phyloP scores from a whole-genome alignment of 768 basidiomycete species.

The Tylopilus plumbeoviolaceoides region DNA sequence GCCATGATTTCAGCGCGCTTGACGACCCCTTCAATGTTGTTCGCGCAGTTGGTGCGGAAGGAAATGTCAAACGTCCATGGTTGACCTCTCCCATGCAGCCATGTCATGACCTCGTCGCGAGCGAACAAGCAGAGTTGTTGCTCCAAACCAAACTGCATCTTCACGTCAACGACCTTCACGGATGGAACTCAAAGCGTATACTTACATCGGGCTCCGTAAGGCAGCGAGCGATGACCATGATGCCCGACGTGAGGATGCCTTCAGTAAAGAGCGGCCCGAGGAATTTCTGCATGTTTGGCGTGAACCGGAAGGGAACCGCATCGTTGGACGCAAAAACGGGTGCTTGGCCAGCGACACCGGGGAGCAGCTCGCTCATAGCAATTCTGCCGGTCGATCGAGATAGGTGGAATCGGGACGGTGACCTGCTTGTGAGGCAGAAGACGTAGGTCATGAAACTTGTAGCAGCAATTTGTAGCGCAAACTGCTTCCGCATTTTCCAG shows the following conservation, averaged over 20 bases:
- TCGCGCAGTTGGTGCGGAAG: slow-evolving; percentile 56
- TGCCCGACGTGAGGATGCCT: slow-evolving; percentile 79
- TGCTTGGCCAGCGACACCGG: slow-evolving; percentile 52
- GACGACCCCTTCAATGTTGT: slow-evolving; percentile 65
- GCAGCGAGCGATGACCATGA: slow-evolving; percentile 88
- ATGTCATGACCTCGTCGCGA: slow-evolving; percentile 85
- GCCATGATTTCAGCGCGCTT: slow-evolving; percentile 80
- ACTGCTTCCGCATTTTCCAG: slow-evolving; percentile 98
- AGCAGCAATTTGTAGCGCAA: slow-evolving; percentile 83
- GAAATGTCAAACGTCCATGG: slow-evolving; percentile 53
- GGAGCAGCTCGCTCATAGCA: slow-evolving; percentile 89
- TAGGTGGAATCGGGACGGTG: slow-evolving; percentile 81
- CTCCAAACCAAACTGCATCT: slow-evolving; percentile 78
- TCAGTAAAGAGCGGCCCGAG: slow-evolving; percentile 86
- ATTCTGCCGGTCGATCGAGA: slow-evolving; percentile 88
- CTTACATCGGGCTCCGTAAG: slow-evolving; percentile 88
- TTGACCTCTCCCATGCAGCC: slow-evolving; percentile 58
- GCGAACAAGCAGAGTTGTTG: slow-evolving; percentile 89
- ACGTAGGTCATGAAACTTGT: slow-evolving; percentile 91
- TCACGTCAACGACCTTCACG: background rate
- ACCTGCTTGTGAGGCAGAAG: slow-evolving; percentile 77
- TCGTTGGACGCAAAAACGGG: slow-evolving; percentile 75
- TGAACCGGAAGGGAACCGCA: slow-evolving; percentile 93
- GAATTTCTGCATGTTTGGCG: slow-evolving; percentile 94
- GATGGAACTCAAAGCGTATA: background rate